phyloP scores from a whole-genome alignment of 78 protist species.

The Tieghemostelium lacteum region DNA sequence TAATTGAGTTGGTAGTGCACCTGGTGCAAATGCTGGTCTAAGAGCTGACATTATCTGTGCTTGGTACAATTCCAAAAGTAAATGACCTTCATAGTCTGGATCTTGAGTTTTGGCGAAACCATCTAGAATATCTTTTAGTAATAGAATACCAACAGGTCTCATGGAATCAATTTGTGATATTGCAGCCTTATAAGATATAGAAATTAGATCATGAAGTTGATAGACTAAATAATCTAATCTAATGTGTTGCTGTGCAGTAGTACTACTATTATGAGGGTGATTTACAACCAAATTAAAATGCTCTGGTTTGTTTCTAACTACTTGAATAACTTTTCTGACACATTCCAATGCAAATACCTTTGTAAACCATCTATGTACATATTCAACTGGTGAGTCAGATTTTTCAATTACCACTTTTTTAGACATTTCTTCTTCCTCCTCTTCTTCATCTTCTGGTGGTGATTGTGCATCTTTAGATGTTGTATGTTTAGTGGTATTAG shows the following conservation, averaged over 20 bases:
- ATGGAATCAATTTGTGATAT: constrained; percentile 75
- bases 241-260: neutral
- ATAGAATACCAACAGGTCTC: constrained; percentile 73
- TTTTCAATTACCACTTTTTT: constrained; percentile 24
- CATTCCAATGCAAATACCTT: constrained; percentile 79
- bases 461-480: neutral
- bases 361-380: constrained; percentile 79
- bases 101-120: constrained; percentile 46
- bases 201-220: constrained; percentile 59
- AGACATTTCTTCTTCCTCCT: constrained; percentile 39
- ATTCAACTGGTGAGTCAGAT: constrained; percentile 2
- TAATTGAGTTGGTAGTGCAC: constrained; percentile 58
- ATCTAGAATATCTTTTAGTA: constrained; percentile 65
- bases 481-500: neutral
- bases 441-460: constrained; percentile 34
- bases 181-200: constrained; percentile 67
- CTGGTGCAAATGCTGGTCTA: constrained; percentile 74
- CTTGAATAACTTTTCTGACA: constrained; percentile 61
- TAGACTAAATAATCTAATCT: constrained; percentile 16
- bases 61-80: constrained; percentile 73
- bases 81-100: constrained; percentile 84
- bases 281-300: constrained; percentile 36
- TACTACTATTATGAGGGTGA: constrained; percentile 9
- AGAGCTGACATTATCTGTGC: constrained; percentile 82
- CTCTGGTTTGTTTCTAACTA: constrained; percentile 40